phyloP scores from a whole-genome alignment of 331 rosid species.

The Malus hybrid region DNA sequence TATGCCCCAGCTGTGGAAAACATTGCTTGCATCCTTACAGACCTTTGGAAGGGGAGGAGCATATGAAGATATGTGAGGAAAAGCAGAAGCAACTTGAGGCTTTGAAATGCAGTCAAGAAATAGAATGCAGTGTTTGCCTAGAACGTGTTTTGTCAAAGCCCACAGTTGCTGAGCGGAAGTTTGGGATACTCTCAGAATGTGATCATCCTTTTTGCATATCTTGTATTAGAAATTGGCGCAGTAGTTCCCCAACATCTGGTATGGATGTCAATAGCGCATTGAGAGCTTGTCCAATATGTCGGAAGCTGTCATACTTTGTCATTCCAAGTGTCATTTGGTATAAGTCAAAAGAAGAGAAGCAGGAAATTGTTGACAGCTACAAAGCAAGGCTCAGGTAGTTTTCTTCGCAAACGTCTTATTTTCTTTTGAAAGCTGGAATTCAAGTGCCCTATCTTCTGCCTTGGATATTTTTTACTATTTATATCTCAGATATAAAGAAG shows the following conservation, averaged over 20 bases:
- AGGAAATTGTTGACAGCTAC: slow-evolving; percentile 82
- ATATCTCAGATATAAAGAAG: not conserved
- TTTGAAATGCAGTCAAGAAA: slow-evolving; percentile 81
- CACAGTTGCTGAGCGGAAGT: slow-evolving; percentile 75
- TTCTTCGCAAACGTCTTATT: not conserved
- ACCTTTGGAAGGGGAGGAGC: slow-evolving; percentile 81
- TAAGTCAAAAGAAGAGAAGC: slow-evolving; percentile 67
- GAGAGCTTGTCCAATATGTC: slow-evolving; percentile 95
- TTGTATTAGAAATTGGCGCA: slow-evolving; percentile 97
- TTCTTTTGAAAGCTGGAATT: not conserved
- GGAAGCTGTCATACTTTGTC: slow-evolving; percentile 87
- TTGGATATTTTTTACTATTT: not conserved
- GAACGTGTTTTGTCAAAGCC: slow-evolving; percentile 91
- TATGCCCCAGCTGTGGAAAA: slow-evolving; percentile 83
- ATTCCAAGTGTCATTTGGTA: slow-evolving; percentile 98
- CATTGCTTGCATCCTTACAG: slow-evolving; percentile 87
- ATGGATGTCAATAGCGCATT: slow-evolving; percentile 83
- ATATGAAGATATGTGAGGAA: slow-evolving; percentile 53
- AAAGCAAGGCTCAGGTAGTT: slow-evolving; percentile 87
- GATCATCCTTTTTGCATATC: slow-evolving; percentile 96
- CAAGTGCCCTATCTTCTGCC: not conserved
- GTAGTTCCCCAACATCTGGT: slow-evolving; percentile 81
- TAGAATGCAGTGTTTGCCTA: slow-evolving; percentile 95
- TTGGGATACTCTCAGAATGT: slow-evolving; percentile 92
- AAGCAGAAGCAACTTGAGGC: slow-evolving; percentile 81